Conservation (phyloP, 108 stramenopile species). For the Cyclostephanos invisitatus region DNA sequence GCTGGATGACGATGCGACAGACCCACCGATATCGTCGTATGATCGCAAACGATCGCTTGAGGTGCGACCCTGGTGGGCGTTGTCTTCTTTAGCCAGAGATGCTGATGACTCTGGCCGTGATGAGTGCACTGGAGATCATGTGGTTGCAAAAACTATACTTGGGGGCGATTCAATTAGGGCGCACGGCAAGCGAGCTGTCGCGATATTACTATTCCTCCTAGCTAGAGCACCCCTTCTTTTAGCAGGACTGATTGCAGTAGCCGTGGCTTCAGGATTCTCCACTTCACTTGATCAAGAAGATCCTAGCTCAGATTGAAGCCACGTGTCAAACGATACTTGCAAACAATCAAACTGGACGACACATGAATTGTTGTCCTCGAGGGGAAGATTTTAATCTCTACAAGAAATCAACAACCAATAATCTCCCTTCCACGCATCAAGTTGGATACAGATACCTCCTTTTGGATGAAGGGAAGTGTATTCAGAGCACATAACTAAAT, state of each 20-base stretch:
- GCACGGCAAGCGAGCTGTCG: constrained; percentile 6
- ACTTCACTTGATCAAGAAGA: neutral
- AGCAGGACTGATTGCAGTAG: constrained; percentile 19
- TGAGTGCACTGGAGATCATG: neutral
- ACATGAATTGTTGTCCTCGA: too few species aligned
- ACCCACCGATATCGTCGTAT: neutral
- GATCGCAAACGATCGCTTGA: neutral
- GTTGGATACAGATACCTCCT: too few species aligned
- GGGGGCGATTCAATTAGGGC: neutral
- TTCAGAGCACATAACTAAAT: too few species aligned
- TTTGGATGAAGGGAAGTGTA: too few species aligned
- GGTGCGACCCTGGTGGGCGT: constrained; percentile 25
- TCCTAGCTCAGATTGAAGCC: neutral
- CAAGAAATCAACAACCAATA: too few species aligned
- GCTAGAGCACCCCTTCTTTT: constrained; percentile 26
- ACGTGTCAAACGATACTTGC: too few species aligned
- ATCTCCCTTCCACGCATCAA: too few species aligned
- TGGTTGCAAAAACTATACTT: neutral
- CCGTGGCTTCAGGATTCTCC: constrained; percentile 10
- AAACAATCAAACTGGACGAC: too few species aligned
- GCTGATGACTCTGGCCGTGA: neutral
- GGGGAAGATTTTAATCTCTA: too few species aligned
- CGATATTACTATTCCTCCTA: constrained; percentile 8
- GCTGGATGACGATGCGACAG: constrained; percentile 9
- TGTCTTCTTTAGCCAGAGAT: constrained; percentile 1